These are phyloP conservation scores for Solanum virginianum DNA, from an alignment of 257 asterid genomes.

Conservation along the genomic window DNA sequence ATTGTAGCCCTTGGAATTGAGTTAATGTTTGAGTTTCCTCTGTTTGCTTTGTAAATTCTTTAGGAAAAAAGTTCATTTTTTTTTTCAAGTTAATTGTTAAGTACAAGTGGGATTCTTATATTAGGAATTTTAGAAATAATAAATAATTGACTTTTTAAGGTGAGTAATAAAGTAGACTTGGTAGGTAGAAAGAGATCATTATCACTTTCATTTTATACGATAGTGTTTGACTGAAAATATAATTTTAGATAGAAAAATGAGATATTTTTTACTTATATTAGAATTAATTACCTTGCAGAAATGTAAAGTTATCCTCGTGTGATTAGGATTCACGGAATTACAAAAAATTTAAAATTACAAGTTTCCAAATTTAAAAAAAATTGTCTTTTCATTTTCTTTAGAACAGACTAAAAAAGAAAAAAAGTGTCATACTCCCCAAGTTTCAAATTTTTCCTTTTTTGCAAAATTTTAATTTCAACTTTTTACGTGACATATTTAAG, in stretches of 20 bases:
- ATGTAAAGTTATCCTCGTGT: not conserved
- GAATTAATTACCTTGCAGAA: not conserved
- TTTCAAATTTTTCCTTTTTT: too few species aligned
- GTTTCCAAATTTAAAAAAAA: not conserved
- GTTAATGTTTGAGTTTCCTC: not conserved
- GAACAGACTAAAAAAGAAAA: not conserved
- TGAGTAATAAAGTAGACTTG: slow-evolving; percentile 15
- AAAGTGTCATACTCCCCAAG: not conserved
- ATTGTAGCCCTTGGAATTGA: slow-evolving; percentile 18
- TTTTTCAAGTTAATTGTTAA: slow-evolving; percentile 18
- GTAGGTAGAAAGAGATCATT: not conserved
- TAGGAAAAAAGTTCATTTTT: slow-evolving; percentile 27
- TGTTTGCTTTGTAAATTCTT: slow-evolving; percentile 15
- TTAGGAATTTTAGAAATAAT: not conserved
- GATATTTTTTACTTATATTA: too few species aligned
- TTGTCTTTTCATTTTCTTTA: not conserved
- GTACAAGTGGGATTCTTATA: not conserved
- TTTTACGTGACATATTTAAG: too few species aligned
- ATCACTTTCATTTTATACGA: not conserved
- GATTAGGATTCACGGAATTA: not conserved
- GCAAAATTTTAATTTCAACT: too few species aligned
- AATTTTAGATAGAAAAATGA: not conserved
- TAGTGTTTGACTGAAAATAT: not conserved
- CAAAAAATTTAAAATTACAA: too few species aligned
- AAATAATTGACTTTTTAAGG: not conserved